Evolutionary conservation across 2,329 filamentous ascomycete species (phyloP), one percentile per base, ranked within the genome.

Genomic region (Byssoonygena ceratinophila): DNA sequence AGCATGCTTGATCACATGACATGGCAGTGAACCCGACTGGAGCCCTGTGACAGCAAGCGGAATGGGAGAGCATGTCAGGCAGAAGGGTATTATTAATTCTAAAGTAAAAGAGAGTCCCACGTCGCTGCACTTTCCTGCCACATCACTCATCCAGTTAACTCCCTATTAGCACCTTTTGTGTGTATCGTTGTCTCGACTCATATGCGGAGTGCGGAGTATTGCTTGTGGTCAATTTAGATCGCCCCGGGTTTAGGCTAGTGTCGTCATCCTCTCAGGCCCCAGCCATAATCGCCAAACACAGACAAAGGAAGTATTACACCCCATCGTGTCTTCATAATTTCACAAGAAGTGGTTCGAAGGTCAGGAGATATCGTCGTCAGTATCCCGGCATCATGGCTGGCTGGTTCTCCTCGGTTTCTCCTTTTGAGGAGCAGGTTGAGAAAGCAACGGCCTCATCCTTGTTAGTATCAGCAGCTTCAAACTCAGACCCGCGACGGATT

Each of bases 391-490:
- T 78, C 77, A 96, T 96, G 90, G 84, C 88, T 67, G 89, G 90
- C 77, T 98, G 91, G 91, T 97, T 94, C 68, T 87, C 85, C 61
- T 91, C 88, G 68, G 88, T 87, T 70, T 87, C 84, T 66, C 88
- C 89, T 72, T 79, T 98, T 71, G 92, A 98, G 71, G 90, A 95
- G 73, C 92, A 97, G 78, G 85, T 98, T 64, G 91, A 96, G 69
- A 87, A 85, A 70, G 92, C 92, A 49, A 98, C 92, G 14, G 84
- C 86, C 59, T 95, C 88, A 66, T 97, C 90, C 71, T 77, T 98
- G 85, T 95, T 80, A 58, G 83, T 68, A 40, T 31, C 45, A 53
- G 31, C 29, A 51, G 53, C 52, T 57, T 41, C 36, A 14, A 18
- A 32, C 31, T 22, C 36, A 14, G 22, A 32, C 31, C 20, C 44